Percentiles rank a stretch among this genome's conserved stretches.
Conservation (phyloP, 345 rosid genomes). For the Geranium brycei region DNA sequence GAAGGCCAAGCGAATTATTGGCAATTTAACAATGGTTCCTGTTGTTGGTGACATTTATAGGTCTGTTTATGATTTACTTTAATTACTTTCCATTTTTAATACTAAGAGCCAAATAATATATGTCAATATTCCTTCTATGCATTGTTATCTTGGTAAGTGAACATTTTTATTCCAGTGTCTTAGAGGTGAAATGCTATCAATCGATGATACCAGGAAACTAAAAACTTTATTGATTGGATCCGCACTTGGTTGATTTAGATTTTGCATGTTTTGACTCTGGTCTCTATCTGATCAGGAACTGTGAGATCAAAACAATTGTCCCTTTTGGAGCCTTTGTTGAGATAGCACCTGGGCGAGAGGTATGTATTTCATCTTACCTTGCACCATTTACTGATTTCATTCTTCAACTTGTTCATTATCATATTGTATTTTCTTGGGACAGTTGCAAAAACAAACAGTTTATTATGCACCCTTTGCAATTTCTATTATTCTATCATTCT, state of each 20-base stretch:
- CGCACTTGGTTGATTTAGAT: not conserved
- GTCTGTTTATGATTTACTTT: conserved; percentile 21
- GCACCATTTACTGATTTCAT: not conserved
- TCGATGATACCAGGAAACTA: no score
- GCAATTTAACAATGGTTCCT: conserved; percentile 77
- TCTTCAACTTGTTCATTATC: not conserved
- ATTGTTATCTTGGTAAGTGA: not conserved
- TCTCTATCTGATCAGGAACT: conserved; percentile 40
- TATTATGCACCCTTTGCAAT: no score
- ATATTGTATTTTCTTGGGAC: no score
- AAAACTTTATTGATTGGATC: no score
- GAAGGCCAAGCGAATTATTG: conserved; percentile 66
- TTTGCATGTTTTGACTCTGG: conserved; percentile 7
- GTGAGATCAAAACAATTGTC: conserved; percentile 81
- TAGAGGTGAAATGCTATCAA: no score
- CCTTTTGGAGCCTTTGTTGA: conserved; percentile 92
- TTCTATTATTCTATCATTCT: no score
- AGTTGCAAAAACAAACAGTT: no score
- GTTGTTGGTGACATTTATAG: conserved; percentile 71
- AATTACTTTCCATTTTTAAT: not conserved
- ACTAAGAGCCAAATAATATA: not conserved
- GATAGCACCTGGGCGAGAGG: conserved; percentile 96
- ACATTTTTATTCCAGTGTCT: not conserved
- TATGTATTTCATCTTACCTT: conserved; percentile 17
- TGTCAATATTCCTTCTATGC: not conserved